Conservation (phyloP, 1,284 basidiomycete genomes). For the Ceratobasidium theobromae region DNA sequence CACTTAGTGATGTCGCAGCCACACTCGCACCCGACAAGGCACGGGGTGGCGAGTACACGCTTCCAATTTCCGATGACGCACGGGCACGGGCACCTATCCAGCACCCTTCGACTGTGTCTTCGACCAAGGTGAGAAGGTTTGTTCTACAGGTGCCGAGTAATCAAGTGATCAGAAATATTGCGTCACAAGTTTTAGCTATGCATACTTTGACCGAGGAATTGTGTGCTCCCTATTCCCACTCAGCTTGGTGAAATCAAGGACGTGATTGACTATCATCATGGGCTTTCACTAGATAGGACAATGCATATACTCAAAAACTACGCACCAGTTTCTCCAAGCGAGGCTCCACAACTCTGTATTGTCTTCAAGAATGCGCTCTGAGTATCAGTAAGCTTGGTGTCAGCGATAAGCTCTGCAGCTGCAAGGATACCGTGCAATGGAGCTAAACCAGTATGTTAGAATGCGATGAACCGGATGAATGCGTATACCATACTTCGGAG, state of each 20-base stretch:
- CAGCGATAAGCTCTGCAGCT: conserved; percentile 83
- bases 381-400: conserved; percentile 77
- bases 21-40: conserved; percentile 45
- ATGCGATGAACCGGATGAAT: neutral
- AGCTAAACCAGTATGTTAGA: conserved; percentile 46
- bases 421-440: conserved; percentile 90
- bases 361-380: conserved; percentile 89
- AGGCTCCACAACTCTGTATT: conserved; percentile 83
- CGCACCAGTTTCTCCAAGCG: conserved; percentile 66
- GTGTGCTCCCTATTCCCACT: conserved; percentile 82
- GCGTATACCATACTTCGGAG: conserved; percentile 50
- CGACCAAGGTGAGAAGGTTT: conserved; percentile 86
- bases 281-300: conserved; percentile 46
- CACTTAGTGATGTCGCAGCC: conserved; percentile 37
- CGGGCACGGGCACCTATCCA: conserved; percentile 92
- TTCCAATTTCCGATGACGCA: conserved; percentile 81
- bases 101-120: conserved; percentile 92
- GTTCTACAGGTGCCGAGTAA: conserved; percentile 52
- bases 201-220: conserved; percentile 67
- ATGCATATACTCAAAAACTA: conserved; percentile 40
- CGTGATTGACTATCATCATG: conserved; percentile 82
- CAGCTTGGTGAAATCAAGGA: conserved; percentile 94
- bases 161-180: neutral
- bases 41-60: conserved; percentile 83
- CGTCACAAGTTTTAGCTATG: conserved; percentile 21